Evolutionary conservation across 2,329 filamentous ascomycete genomes (phyloP).

Genomic region (Paraphoma chrysanthemicola): DNA sequence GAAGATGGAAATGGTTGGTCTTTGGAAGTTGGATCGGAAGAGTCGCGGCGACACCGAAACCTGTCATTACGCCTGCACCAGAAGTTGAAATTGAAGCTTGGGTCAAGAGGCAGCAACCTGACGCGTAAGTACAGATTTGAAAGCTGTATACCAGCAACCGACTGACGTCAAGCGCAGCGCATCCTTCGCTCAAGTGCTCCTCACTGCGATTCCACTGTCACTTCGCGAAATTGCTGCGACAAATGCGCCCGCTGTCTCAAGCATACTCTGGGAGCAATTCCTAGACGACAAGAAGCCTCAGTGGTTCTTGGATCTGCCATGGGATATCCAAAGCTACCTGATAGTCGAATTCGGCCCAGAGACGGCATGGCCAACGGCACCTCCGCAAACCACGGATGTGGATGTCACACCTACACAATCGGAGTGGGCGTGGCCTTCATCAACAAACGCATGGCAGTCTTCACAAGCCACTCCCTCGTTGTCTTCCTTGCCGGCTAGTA

Average conservation of each 20-base stretch:
- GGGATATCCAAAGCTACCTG: constrained; percentile 43
- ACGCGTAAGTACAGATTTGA: constrained; percentile 35
- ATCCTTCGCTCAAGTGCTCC: constrained; percentile 42
- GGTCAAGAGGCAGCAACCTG: constrained; percentile 31
- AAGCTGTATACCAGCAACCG: background rate
- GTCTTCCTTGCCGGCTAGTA: constrained; percentile 7
- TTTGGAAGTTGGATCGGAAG: constrained; percentile 15
- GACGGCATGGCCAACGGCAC: constrained; percentile 32
- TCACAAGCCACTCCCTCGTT: constrained; percentile 2
- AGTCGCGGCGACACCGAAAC: constrained; percentile 18
- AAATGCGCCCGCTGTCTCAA: constrained; percentile 43
- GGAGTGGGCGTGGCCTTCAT: background rate
- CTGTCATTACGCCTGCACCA: constrained; percentile 40
- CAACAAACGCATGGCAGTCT: constrained; percentile 5
- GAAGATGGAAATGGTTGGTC: constrained; percentile 21
- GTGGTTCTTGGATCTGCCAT: constrained; percentile 43
- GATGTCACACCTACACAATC: constrained; percentile 5
- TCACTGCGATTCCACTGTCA: constrained; percentile 44
- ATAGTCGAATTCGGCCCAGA: constrained; percentile 40
- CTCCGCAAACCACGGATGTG: constrained; percentile 17
- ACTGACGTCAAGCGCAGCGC: constrained; percentile 22
- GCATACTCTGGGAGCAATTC: constrained; percentile 43
- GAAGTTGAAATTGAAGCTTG: constrained; percentile 10
- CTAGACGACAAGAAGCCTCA: constrained; percentile 40
- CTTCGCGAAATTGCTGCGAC: constrained; percentile 45